Evolutionary conservation across 805 yeast species (phyloP).

Genomic region (Kazachstania taianensis): DNA sequence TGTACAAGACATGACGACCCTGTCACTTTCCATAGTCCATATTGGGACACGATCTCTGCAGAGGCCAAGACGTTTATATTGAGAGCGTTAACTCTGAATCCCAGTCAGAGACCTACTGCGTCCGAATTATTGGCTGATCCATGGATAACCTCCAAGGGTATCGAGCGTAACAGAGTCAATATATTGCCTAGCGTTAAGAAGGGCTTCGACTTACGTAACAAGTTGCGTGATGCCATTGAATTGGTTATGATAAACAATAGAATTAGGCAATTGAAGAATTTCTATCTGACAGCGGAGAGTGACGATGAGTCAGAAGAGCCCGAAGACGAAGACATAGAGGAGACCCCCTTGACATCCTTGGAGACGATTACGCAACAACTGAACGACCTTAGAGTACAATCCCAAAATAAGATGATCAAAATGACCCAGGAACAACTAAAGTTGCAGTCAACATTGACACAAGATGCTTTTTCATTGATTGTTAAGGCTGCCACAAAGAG

Average conservation of each 20-base stretch:
- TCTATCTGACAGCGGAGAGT: conserved; percentile 38
- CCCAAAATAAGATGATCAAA: conserved; percentile 6
- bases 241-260: conserved; percentile 73
- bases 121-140: conserved; percentile 53
- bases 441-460: conserved; percentile 34
- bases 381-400: conserved; percentile 8
- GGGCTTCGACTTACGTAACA: conserved; percentile 74
- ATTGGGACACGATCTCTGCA: conserved; percentile 73
- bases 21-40: conserved; percentile 76
- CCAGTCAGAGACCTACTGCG: conserved; percentile 60
- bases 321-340: conserved; percentile 28
- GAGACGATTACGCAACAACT: conserved; percentile 16
- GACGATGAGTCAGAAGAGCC: conserved; percentile 37
- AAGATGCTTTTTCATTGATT: conserved; percentile 57
- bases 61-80: conserved; percentile 76
- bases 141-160: conserved; percentile 55
- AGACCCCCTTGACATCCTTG: conserved; percentile 9
- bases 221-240: conserved; percentile 78
- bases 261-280: conserved; percentile 56
- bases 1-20: conserved; percentile 58
- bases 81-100: conserved; percentile 58
- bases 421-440: conserved; percentile 10
- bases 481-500: conserved; percentile 59
- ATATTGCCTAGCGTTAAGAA: conserved; percentile 72
- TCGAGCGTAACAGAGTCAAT: conserved; percentile 41